phyloP scores from a whole-genome alignment of 345 rosid species.

The Bretschneidera sinensis region DNA sequence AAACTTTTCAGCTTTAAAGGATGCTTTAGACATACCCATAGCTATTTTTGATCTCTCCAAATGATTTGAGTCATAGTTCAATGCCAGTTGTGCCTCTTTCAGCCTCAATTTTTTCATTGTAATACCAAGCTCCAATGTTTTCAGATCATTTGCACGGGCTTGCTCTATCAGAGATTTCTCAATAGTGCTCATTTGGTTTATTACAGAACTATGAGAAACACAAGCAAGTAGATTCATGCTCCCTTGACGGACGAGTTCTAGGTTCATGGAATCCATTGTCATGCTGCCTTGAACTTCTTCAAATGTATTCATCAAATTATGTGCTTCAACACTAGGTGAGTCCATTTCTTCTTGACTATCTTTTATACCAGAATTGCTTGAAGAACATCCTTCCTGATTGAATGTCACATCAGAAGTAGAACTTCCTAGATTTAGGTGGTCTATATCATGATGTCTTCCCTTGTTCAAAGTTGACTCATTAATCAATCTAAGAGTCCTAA shows the following conservation, averaged over 20 bases:
- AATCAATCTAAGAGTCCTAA: conserved; percentile 71
- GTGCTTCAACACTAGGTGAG: conserved; percentile 20
- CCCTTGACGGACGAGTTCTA: conserved; percentile 36
- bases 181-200: conserved; percentile 26
- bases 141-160: conserved; percentile 71
- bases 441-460: conserved; percentile 13
- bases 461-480: conserved; percentile 40
- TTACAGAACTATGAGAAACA: conserved; percentile 27
- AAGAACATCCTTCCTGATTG: conserved; percentile 9
- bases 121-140: conserved; percentile 51
- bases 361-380: conserved; percentile 17
- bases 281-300: conserved; percentile 36
- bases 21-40: conserved; percentile 58
- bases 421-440: conserved; percentile 18
- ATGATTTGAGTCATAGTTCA: conserved; percentile 48
- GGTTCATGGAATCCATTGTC: conserved; percentile 19
- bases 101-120: conserved; percentile 40
- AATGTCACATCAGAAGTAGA: conserved; percentile 21
- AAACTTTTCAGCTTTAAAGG: conserved; percentile 69
- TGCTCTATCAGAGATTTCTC: conserved; percentile 61
- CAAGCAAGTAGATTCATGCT: conserved; percentile 33
- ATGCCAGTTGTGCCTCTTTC: conserved; percentile 49
- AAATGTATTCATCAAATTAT: conserved; percentile 16
- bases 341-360: conserved; percentile 32
- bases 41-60: conserved; percentile 63